Conservation (phyloP, 139 green algal species). For the Picochlorum sp. region DNA sequence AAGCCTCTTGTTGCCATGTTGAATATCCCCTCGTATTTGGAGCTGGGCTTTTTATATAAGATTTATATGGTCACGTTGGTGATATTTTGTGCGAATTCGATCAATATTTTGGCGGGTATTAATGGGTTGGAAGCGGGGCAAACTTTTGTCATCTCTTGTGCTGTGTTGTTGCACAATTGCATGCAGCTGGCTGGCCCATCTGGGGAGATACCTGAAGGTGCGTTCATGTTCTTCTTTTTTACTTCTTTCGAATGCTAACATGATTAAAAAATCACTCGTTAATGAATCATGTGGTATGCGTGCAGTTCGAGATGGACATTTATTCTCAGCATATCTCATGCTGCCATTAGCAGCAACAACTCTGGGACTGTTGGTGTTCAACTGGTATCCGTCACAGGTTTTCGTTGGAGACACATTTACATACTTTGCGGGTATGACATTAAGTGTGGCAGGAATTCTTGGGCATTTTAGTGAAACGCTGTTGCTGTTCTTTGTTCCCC, state of each 20-base stretch:
- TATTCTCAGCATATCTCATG: conserved; percentile 90
- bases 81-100: conserved; percentile 97
- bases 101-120: conserved; percentile 97
- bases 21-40: conserved; percentile 42
- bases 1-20: conserved; percentile 52
- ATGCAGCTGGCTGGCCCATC: conserved; percentile 30
- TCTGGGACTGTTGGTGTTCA: conserved; percentile 76
- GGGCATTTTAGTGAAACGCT: conserved; percentile 96
- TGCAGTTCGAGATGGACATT: conserved; percentile 67
- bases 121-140: conserved; percentile 96
- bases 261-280: neutral
- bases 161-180: conserved; percentile 80
- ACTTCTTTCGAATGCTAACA: too few species aligned
- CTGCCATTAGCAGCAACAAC: conserved; percentile 75
- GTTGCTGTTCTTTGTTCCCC: conserved; percentile 91
- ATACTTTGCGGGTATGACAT: conserved; percentile 98
- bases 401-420: conserved; percentile 99
- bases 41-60: conserved; percentile 84
- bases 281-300: neutral
- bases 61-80: conserved; percentile 88
- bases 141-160: conserved; percentile 82
- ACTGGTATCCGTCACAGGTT: conserved; percentile 78
- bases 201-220: conserved; percentile 2
- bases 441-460: conserved; percentile 95
- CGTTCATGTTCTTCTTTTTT: neutral